Evolutionary conservation across 176 grass and related monocot species (phyloP).

Genomic region (Bonia amplexicaulis): DNA sequence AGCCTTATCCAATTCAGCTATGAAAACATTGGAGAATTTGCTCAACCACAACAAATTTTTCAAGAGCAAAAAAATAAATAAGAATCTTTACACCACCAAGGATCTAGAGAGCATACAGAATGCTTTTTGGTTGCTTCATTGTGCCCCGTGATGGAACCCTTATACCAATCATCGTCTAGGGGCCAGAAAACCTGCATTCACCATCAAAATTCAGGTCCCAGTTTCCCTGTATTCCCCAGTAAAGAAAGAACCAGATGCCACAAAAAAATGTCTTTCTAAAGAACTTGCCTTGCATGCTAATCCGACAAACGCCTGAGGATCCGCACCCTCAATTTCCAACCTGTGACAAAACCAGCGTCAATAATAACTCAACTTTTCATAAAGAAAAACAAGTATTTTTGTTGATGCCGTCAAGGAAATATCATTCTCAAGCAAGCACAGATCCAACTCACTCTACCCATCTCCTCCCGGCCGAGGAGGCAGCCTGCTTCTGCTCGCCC

Average conservation of each 20-base stretch:
- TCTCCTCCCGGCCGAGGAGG: conserved; percentile 40
- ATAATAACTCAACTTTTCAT: neutral
- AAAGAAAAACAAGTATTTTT: neutral
- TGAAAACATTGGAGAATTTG: neutral
- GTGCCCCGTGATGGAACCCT: conserved; percentile 62
- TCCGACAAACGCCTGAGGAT: conserved; percentile 61
- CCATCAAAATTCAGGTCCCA: conserved; percentile 11
- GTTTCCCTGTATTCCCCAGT: neutral
- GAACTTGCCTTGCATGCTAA: conserved; percentile 77
- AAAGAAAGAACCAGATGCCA: neutral
- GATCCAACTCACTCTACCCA: conserved; percentile 89
- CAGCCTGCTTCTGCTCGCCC: conserved; percentile 35
- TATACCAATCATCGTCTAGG: conserved; percentile 94
- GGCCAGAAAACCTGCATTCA: conserved; percentile 82
- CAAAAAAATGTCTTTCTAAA: neutral
- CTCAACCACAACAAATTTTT: neutral
- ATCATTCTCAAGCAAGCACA: neutral
- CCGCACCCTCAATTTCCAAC: conserved; percentile 52
- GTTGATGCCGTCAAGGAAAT: neutral
- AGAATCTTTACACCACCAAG: neutral
- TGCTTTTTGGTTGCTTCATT: conserved; percentile 60
- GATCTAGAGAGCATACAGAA: conserved; percentile 43
- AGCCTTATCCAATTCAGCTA: neutral
- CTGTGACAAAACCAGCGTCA: conserved; percentile 40
- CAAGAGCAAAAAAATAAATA: neutral